Evolutionary conservation across 768 basidiomycete genomes (phyloP).

Genomic region (Lactifluus volemus): DNA sequence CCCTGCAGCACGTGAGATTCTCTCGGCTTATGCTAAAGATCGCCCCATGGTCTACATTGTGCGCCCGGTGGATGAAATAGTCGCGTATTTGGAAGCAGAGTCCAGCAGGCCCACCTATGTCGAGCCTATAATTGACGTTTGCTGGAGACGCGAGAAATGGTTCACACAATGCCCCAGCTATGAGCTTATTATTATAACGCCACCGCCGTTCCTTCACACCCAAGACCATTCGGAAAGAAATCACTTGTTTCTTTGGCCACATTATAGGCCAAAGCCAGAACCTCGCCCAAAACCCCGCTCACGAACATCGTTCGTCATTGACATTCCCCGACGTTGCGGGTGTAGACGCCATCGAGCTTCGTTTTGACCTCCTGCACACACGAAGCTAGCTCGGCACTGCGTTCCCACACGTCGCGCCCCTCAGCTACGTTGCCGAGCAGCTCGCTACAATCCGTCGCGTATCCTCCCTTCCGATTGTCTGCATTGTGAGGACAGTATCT

Average conservation of each 20-base stretch:
- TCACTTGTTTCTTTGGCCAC: slow-evolving; percentile 81
- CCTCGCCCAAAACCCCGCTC: slow-evolving; percentile 41
- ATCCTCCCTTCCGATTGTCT: slow-evolving; percentile 81
- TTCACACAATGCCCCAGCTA: slow-evolving; percentile 73
- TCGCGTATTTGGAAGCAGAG: slow-evolving; percentile 71
- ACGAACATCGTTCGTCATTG: slow-evolving; percentile 64
- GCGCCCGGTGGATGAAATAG: slow-evolving; percentile 72
- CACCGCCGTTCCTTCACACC: slow-evolving; percentile 31
- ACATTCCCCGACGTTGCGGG: slow-evolving; percentile 89
- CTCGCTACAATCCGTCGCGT: slow-evolving; percentile 67
- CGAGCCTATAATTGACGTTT: slow-evolving; percentile 81
- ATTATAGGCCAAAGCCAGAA: slow-evolving; percentile 69
- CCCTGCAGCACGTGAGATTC: slow-evolving; percentile 56
- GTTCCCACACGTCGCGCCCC: slow-evolving; percentile 51
- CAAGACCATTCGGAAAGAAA: slow-evolving; percentile 47
- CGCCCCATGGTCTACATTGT: slow-evolving; percentile 82
- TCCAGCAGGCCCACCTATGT: slow-evolving; percentile 79
- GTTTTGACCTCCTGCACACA: slow-evolving; percentile 78
- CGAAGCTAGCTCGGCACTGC: slow-evolving; percentile 36
- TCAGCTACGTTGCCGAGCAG: slow-evolving; percentile 70
- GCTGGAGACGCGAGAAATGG: slow-evolving; percentile 75
- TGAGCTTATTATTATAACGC: slow-evolving; percentile 81
- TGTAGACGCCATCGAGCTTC: slow-evolving; percentile 88
- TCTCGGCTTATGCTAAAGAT: slow-evolving; percentile 53
- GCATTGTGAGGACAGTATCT: slow-evolving; percentile 76